Percentiles rank a stretch among this genome's conserved stretches.
These are phyloP conservation scores for Luffa acutangula DNA, from an alignment of 306 rosid genomes.

Conservation along the genomic window DNA sequence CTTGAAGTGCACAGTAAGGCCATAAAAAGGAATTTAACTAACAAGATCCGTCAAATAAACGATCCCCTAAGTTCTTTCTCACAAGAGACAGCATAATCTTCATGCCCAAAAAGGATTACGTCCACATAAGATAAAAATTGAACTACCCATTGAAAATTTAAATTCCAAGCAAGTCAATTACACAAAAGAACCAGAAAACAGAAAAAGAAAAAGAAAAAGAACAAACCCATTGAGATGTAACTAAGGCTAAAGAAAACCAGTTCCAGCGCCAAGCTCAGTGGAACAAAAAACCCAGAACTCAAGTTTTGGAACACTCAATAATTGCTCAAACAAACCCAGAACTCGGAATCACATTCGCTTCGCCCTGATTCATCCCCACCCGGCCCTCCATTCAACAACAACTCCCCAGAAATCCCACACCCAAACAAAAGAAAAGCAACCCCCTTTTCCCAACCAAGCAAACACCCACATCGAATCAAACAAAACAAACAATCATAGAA, in stretches of 20 bases:
- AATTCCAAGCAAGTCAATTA: neutral
- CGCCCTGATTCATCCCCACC: too few relatives aligned
- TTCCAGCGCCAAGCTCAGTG: neutral
- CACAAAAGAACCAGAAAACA: neutral
- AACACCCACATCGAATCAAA: neutral
- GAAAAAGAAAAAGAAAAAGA: neutral
- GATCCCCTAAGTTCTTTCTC: neutral
- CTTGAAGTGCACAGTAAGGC: neutral
- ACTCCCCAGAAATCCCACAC: neutral
- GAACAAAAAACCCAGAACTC: neutral
- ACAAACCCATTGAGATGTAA: neutral
- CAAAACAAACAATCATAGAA: neutral
- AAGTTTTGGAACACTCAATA: neutral
- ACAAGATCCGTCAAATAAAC: neutral
- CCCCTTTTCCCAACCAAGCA: neutral
- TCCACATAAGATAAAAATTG: neutral
- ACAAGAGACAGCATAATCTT: neutral
- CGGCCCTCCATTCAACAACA: neutral
- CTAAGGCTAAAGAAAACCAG: conserved; percentile 2
- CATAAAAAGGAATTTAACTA: neutral
- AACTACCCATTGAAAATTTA: neutral
- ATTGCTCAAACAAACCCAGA: neutral
- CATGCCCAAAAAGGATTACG: neutral
- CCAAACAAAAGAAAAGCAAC: neutral
- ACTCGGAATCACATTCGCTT: neutral